Percentiles rank a stretch among this genome's conserved stretches.
Conservation (phyloP, 2,329 filamentous ascomycete species). For the Tolypocladium cylindrosporum region DNA sequence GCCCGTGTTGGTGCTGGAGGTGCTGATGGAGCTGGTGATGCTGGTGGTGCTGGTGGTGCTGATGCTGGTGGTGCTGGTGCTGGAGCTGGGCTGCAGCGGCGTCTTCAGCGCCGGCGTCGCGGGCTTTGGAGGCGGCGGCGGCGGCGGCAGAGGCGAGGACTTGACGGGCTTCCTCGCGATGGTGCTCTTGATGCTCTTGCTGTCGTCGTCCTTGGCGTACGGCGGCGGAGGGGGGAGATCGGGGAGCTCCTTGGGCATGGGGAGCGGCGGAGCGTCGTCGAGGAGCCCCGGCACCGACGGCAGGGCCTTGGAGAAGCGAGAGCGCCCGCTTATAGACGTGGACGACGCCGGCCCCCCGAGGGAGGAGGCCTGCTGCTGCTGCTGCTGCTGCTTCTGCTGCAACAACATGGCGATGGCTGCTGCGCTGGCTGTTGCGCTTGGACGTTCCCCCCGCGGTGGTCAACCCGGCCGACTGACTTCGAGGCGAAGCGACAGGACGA, state of each 20-base stretch:
- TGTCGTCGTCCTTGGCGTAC: constrained; percentile 10
- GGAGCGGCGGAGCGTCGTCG: constrained; percentile 8
- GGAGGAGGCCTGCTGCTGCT: constrained; percentile 2
- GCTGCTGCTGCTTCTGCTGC: not conserved
- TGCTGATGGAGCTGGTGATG: not conserved
- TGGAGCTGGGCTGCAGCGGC: not conserved
- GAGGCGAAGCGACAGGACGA: not conserved
- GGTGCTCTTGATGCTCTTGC: constrained; percentile 2
- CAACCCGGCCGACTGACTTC: not conserved
- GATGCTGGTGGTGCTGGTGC: not conserved
- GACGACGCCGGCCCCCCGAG: constrained; percentile 5
- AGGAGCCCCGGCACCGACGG: constrained; percentile 33
- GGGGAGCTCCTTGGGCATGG: constrained; percentile 12
- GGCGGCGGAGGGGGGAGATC: constrained; percentile 12
- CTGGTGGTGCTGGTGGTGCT: not conserved
- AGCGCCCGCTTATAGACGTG: constrained; percentile 28
- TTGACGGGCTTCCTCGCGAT: constrained; percentile 11
- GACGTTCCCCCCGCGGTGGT: not conserved
- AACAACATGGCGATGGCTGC: not conserved
- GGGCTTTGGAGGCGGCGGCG: not conserved
- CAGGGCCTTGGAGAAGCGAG: constrained; percentile 49
- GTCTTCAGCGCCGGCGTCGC: not conserved
- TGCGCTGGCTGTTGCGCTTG: no score
- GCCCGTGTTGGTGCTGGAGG: not conserved
- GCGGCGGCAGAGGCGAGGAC: constrained; percentile 1